A percentile compares a stretch with the other conserved stretches of the same genome.
phyloP scores from a whole-genome alignment of 2,329 filamentous ascomycete species.

The Colletotrichum chrysophilum region DNA sequence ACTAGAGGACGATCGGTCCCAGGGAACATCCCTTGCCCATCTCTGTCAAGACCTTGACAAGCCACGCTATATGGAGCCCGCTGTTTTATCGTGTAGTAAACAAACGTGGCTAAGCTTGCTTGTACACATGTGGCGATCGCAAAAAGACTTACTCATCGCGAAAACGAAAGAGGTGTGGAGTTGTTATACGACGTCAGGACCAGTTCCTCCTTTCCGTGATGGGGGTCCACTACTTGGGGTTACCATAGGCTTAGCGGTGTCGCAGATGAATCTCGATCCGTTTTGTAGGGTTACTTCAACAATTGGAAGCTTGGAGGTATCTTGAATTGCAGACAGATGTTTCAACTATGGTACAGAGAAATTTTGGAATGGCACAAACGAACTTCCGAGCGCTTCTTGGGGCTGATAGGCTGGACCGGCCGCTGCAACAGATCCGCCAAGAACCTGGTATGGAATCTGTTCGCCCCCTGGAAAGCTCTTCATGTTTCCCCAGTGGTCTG shows the following conservation, averaged over 20 bases:
- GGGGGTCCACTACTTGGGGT: background rate
- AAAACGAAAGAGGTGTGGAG: background rate
- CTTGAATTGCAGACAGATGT: background rate
- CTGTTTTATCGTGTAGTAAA: background rate
- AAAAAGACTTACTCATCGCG: background rate
- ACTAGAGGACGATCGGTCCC: background rate
- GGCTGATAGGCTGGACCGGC: background rate
- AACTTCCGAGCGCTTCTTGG: background rate
- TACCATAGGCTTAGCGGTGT: background rate
- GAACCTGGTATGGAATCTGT: background rate
- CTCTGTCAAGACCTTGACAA: background rate
- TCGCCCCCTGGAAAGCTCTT: background rate
- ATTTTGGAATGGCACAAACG: slow-evolving; percentile 5
- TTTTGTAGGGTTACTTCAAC: background rate
- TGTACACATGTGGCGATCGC: background rate
- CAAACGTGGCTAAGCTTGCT: background rate
- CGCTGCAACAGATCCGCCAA: background rate
- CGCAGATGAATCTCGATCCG: background rate
- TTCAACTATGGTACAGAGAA: slow-evolving; percentile 14
- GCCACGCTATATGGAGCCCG: background rate
- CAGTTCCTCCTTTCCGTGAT: background rate
- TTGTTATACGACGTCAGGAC: background rate
- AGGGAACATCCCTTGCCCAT: background rate
- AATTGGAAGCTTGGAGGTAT: background rate
- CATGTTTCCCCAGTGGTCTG: background rate